These are phyloP conservation scores for Colletotrichum sp. DNA, from an alignment of 2,329 filamentous ascomycete genomes.

Conservation along the genomic window DNA sequence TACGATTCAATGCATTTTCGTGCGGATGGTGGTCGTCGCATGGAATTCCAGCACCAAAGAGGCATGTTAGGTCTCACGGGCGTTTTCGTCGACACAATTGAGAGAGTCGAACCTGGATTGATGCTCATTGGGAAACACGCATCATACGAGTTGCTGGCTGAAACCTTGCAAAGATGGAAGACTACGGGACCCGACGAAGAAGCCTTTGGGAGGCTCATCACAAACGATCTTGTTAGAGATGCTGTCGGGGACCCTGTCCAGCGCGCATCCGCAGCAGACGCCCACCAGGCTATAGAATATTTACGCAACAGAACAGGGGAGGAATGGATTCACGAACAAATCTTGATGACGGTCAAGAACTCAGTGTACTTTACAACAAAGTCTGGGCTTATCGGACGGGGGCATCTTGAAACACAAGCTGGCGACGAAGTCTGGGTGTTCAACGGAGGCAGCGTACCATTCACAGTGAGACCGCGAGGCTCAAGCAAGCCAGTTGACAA, in stretches of 20 bases:
- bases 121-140: not conserved
- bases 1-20: not conserved
- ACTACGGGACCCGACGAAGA: not conserved
- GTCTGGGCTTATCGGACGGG: not conserved
- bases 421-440: not conserved
- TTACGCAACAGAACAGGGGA: not conserved
- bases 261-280: not conserved
- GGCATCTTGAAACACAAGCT: not conserved
- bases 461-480: not conserved
- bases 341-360: not conserved
- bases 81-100: not conserved
- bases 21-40: not conserved
- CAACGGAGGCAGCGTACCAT: not conserved
- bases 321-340: not conserved
- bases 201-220: not conserved
- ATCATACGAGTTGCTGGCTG: not conserved
- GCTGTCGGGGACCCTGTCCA: not conserved
- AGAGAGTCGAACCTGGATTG: not conserved
- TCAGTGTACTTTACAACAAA: not conserved
- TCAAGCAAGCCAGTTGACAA: not conserved
- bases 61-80: not conserved
- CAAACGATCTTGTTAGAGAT: not conserved
- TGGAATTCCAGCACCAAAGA: not conserved
- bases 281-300: not conserved
- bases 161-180: not conserved